Percentiles rank a stretch among this genome's conserved stretches.
Evolutionary conservation across 2,329 filamentous ascomycete genomes (phyloP).

Genomic region (Calycina herbarum): DNA sequence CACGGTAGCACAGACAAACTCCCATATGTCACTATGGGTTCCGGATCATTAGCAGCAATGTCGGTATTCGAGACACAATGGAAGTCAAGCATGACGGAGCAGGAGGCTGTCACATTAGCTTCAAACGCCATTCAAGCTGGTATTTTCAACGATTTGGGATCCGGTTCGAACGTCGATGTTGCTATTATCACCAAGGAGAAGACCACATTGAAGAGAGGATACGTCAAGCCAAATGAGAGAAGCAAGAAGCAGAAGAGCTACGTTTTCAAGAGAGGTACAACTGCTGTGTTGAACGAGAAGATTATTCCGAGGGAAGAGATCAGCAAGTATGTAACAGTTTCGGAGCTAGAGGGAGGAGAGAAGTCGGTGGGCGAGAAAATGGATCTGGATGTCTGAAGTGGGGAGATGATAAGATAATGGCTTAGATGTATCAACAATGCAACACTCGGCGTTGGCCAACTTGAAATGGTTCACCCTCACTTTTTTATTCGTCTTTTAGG

Average conservation of each 20-base stretch:
- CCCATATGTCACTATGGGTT: constrained; percentile 99
- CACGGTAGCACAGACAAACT: constrained; percentile 99
- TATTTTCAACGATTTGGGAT: constrained; percentile 98
- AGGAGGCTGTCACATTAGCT: constrained; percentile 80
- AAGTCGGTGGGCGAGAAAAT: constrained; percentile 67
- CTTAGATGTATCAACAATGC: constrained; percentile 20
- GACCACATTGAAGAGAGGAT: constrained; percentile 90
- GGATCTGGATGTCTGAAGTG: constrained; percentile 61
- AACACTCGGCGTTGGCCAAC: background rate
- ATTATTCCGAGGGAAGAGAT: constrained; percentile 93
- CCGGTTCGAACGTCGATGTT: constrained; percentile 95
- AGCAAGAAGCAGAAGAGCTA: constrained; percentile 92
- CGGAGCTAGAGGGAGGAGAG: constrained; percentile 62
- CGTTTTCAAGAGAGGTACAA: constrained; percentile 87
- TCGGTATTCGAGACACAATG: constrained; percentile 96
- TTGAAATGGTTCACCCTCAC: background rate
- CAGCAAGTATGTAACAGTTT: constrained; percentile 88
- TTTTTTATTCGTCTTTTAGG: background rate
- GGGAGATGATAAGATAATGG: constrained; percentile 12
- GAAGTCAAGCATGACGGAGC: constrained; percentile 74
- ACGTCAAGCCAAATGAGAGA: constrained; percentile 89
- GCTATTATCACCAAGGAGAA: constrained; percentile 94
- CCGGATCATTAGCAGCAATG: constrained; percentile 94
- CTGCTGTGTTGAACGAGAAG: constrained; percentile 93
- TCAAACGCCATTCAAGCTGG: constrained; percentile 89